phyloP scores from a whole-genome alignment of 2,329 filamentous ascomycete species.

The Trichocomaceae sp. region DNA sequence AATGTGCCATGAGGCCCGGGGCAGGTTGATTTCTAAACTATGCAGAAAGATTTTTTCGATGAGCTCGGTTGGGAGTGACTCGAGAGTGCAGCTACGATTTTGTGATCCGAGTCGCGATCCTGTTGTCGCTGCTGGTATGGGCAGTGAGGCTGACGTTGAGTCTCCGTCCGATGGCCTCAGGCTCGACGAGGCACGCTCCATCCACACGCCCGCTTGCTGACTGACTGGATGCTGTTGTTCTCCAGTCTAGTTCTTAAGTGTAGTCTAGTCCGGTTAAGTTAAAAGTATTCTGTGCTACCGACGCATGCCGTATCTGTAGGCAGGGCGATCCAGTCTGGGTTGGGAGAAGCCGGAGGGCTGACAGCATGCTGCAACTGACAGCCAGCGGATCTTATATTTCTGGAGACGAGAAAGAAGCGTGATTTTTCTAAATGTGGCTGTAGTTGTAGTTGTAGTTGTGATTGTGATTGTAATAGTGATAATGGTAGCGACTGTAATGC shows the following conservation, averaged over 20 bases:
- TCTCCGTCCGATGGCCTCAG: background rate
- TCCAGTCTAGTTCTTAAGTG: background rate
- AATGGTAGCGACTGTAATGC: background rate
- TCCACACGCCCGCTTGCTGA: background rate
- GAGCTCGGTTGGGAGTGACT: constrained; percentile 44
- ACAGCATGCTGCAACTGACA: constrained; percentile 7
- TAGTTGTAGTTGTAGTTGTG: too few species aligned
- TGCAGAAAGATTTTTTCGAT: constrained; percentile 48
- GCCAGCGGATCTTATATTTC: background rate
- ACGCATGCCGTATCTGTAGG: constrained; percentile 1
- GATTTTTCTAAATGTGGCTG: too few species aligned
- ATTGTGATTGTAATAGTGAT: too few species aligned
- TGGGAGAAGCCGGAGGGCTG: constrained; percentile 1
- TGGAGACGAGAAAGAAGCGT: too few species aligned
- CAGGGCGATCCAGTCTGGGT: background rate
- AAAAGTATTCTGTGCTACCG: background rate
- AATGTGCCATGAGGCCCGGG: constrained; percentile 39
- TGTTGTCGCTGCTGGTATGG: background rate
- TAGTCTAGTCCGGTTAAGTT: background rate
- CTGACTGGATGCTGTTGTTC: background rate
- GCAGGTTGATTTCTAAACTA: constrained; percentile 43
- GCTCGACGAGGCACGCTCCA: background rate
- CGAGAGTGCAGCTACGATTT: constrained; percentile 29
- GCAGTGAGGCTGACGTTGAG: background rate
- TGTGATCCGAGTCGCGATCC: too few species aligned